phyloP scores from a whole-genome alignment of 257 asterid species.

The Eucommia ulmoides region DNA sequence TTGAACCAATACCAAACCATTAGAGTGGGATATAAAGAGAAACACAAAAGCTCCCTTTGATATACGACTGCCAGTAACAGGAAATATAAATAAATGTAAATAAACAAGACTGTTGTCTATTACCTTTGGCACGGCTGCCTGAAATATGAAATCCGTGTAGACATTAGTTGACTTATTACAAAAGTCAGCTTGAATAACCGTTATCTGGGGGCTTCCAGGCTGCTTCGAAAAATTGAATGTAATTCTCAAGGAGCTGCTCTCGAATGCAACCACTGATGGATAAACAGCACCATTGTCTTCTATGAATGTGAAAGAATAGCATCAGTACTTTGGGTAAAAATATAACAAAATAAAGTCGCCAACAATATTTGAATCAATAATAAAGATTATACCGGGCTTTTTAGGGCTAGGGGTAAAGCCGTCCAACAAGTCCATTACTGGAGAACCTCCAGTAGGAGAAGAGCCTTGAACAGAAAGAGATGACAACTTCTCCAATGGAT shows the following conservation, averaged over 20 bases:
- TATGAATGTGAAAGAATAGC: constrained; percentile 23
- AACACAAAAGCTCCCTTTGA: no score
- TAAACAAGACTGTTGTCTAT: neutral
- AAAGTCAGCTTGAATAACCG: constrained; percentile 68
- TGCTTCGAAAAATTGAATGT: constrained; percentile 72
- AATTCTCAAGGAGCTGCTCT: constrained; percentile 63
- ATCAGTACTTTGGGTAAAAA: constrained; percentile 9
- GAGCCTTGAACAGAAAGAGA: constrained; percentile 36
- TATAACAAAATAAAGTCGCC: no score
- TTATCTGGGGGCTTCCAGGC: constrained; percentile 56
- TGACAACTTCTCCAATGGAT: constrained; percentile 35
- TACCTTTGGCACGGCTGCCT: constrained; percentile 99
- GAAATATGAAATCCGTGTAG: constrained; percentile 71
- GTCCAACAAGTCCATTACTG: constrained; percentile 79
- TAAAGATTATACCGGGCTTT: constrained; percentile 35
- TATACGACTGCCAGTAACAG: no score
- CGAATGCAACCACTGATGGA: constrained; percentile 79
- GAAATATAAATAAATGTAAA: no score
- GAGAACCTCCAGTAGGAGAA: constrained; percentile 45
- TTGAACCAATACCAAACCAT: no score
- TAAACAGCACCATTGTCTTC: constrained; percentile 50
- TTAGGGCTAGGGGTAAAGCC: constrained; percentile 52
- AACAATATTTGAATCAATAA: neutral
- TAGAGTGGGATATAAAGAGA: no score
- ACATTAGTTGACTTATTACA: constrained; percentile 52